phyloP scores from a whole-genome alignment of 345 rosid species.

The Boechera stricta region DNA sequence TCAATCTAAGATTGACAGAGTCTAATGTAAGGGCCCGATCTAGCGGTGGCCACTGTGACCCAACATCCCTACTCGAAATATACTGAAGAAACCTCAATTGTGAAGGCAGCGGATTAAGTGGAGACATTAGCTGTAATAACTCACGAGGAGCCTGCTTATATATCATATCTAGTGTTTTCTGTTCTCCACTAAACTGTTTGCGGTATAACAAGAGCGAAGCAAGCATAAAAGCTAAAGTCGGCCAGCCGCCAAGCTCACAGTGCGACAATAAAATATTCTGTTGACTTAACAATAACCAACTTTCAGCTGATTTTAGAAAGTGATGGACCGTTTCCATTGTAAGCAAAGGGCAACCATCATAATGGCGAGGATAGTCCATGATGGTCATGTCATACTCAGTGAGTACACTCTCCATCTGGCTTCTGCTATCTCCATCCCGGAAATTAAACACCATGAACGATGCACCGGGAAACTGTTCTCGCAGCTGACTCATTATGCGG shows the following conservation, averaged over 20 bases:
- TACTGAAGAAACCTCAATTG: slow-evolving; percentile 83
- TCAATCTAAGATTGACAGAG: slow-evolving; percentile 61
- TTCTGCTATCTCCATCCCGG: slow-evolving; percentile 61
- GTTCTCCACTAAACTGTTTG: slow-evolving; percentile 67
- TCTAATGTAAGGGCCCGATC: slow-evolving; percentile 73
- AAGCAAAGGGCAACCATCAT: slow-evolving; percentile 79
- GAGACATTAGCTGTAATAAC: slow-evolving; percentile 64
- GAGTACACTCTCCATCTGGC: slow-evolving; percentile 57
- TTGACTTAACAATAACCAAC: slow-evolving; percentile 67
- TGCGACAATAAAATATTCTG: slow-evolving; percentile 72
- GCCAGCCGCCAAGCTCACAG: slow-evolving; percentile 82
- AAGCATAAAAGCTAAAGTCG: slow-evolving; percentile 79
- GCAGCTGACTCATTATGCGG: slow-evolving; percentile 63
- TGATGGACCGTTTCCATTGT: slow-evolving; percentile 72
- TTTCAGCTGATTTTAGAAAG: slow-evolving; percentile 73
- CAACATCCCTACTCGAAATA: slow-evolving; percentile 71
- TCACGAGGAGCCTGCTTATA: slow-evolving; percentile 80
- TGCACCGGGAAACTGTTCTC: slow-evolving; percentile 60
- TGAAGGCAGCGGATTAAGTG: slow-evolving; percentile 73
- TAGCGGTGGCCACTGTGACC: slow-evolving; percentile 69
- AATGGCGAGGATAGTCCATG: slow-evolving; percentile 79
- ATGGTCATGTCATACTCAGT: slow-evolving; percentile 77
- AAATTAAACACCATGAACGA: slow-evolving; percentile 85
- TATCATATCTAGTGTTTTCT: slow-evolving; percentile 73
- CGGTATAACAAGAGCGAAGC: slow-evolving; percentile 69